Evolutionary conservation across 805 yeast genomes (phyloP).

Genomic region (Candida germanica): DNA sequence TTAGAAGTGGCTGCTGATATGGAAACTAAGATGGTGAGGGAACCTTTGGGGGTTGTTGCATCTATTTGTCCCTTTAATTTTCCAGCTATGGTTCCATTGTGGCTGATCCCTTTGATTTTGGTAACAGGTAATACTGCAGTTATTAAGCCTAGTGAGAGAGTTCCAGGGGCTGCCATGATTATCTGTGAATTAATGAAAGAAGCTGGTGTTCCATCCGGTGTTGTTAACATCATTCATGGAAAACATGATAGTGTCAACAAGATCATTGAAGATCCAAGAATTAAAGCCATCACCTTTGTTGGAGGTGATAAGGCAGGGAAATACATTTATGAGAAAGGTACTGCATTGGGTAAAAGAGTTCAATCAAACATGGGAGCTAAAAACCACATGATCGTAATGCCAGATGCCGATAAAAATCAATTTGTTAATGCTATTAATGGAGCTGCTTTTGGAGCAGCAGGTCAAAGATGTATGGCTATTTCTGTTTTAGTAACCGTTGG

Average conservation of each 20-base stretch:
- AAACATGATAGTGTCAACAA: constrained; percentile 69
- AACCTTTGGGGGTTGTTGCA: constrained; percentile 72
- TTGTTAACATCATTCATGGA: constrained; percentile 71
- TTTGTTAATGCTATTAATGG: constrained; percentile 65
- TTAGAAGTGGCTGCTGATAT: constrained; percentile 69
- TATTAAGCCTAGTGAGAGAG: constrained; percentile 64
- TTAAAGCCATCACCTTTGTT: constrained; percentile 74
- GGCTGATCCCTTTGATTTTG: constrained; percentile 61
- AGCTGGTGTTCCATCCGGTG: constrained; percentile 77
- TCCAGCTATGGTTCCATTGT: constrained; percentile 80
- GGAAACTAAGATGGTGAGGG: constrained; percentile 76
- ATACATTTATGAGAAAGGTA: constrained; percentile 64
- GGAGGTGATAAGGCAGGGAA: constrained; percentile 79
- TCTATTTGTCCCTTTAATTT: constrained; percentile 80
- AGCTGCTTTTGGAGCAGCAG: constrained; percentile 83
- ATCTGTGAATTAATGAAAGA: constrained; percentile 67
- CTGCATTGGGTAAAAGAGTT: constrained; percentile 67
- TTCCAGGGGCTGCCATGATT: constrained; percentile 78
- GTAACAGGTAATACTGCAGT: constrained; percentile 72
- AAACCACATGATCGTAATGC: constrained; percentile 70
- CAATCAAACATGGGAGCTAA: constrained; percentile 80
- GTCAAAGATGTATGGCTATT: constrained; percentile 81
- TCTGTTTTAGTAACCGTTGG: constrained; percentile 74
- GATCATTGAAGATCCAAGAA: constrained; percentile 66
- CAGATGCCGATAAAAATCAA: constrained; percentile 66